Evolutionary conservation across 768 basidiomycete species (phyloP), one percentile per base, ranked within the genome.

Genomic region (Russula ochroleuca): DNA sequence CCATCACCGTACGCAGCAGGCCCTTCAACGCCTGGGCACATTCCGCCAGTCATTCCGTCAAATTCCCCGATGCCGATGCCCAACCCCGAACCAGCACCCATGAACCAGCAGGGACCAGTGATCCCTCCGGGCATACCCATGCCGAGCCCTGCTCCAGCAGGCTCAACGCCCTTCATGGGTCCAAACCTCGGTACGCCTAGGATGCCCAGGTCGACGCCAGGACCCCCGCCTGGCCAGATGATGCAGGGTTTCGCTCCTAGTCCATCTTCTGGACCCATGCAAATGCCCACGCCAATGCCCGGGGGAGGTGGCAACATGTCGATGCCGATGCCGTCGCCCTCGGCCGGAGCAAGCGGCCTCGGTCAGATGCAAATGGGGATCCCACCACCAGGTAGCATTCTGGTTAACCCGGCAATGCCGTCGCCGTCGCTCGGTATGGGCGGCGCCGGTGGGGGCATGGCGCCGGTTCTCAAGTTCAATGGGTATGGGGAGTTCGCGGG

Each of bases 401-500:
- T 49, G 13, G 21, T 47, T 13, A 47, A 47, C 21, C n/a, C 25
- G 8, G 21, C 51, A 33, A 52, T 52, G 51, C 21, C 5, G 5
- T n/a, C 33, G 33, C 51, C 51, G n/a, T 33, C 59, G 21, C 31
- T 53, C 10, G 69, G 23, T 67, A 49, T 4, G 68, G 60, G 41
- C 35, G 51, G 45, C 1, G n/a, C n/a, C n/a, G 23, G 47, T 8
- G 35, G 35, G 28, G 28, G 28, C 45, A 13, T 69, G 70, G 53
- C 40, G 15, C 23, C 65, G 6, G 50, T 63, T 11, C 58, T 64
- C 72, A 71, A 63, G 81, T 85, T 71, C 73, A 67, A 70, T 47
- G 68, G 67, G 47, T 47, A 51, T 35, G 65, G 67, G 37, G 72
- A 75, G 15, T 78, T 76, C 58, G 70, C 77, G 0, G 80, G 79